Base-by-base conservation (phyloP, 805 yeast genomes). In the Yarrowia yakushimensis region DNA sequence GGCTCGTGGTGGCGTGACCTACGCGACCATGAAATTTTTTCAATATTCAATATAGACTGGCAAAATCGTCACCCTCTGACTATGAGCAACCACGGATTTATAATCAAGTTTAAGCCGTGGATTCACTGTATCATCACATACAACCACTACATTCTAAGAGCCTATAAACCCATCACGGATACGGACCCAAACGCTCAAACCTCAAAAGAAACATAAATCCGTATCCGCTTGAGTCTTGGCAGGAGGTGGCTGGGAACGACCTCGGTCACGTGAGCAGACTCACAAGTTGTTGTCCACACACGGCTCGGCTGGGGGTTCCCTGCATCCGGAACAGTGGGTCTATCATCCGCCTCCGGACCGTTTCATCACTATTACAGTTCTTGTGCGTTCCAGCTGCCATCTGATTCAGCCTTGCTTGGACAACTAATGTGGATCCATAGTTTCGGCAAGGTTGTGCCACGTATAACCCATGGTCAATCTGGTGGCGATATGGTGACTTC, bases 201-300 rank as follows among this genome's bases (percentile, higher is more conserved):
- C 13, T 15, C n/a, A 9, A 37, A 37, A 37, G 20, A 20, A 25
- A 22, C 25, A n/a, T 25, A 22, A 20, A 4, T 10, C 36, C 57
- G 54, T 48, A 48, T 23, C 41, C 57, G 57, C 57, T 48, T n/a
- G 30, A 8, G 10, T n/a, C 57, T 48, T 48, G 57, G 57, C 57
- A 48, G 23, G 55, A 30, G 11, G 6, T 8, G 30, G 3, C 8
- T 4, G 3, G 18, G 2, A 7, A 13, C 15, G n/a, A n/a, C n/a
- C n/a, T n/a, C n/a, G 12, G 48, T 23, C 48, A 42, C 48, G 48
- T 42, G 48, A 25, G 22, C 20, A n/a, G n/a, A n/a, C n/a, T n/a
- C n/a, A n/a, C n/a, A n/a, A n/a, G n/a, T n/a, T n/a, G n/a, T n/a
- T n/a, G n/a, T n/a, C 7, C 13, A 41, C 9, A 15, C 18, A 17